phyloP scores from a whole-genome alignment of 192 early-diverging fungal species.

The Entrophospora sp. region DNA sequence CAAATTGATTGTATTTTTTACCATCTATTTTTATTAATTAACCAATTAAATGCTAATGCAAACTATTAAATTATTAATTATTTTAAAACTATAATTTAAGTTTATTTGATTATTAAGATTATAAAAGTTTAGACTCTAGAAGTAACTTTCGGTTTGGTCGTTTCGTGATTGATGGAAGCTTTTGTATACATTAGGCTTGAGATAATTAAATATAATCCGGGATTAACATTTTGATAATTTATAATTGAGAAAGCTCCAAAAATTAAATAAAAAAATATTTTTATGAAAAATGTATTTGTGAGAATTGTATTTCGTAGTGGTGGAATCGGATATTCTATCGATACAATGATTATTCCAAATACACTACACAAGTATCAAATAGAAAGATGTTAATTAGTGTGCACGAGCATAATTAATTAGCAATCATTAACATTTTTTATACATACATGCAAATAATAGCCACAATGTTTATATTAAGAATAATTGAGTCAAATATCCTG shows the following conservation, averaged over 20 bases:
- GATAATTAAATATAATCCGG: conserved; percentile 6
- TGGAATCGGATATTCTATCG: conserved; percentile 4
- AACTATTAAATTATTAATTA: too few relatives aligned
- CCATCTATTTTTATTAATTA: too few relatives aligned
- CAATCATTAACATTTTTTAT: background rate
- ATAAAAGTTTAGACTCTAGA: too few relatives aligned
- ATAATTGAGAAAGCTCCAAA: background rate
- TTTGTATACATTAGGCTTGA: conserved; percentile 4
- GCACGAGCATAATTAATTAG: too few relatives aligned
- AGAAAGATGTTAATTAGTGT: too few relatives aligned
- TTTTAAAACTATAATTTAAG: too few relatives aligned
- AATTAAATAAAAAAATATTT: background rate
- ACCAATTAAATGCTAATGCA: too few relatives aligned
- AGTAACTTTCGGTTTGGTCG: too few relatives aligned
- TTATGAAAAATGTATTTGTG: background rate
- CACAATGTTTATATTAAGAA: background rate
- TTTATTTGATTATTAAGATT: too few relatives aligned
- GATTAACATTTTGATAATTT: conserved; percentile 22
- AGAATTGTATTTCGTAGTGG: background rate
- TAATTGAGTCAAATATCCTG: background rate
- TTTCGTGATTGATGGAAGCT: too few relatives aligned
- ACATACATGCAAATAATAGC: conserved; percentile 15
- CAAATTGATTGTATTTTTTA: too few relatives aligned
- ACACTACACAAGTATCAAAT: background rate
- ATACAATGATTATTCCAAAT: background rate